Base-by-base conservation (phyloP, 768 basidiomycete genomes). In the Serendipita sp. region DNA sequence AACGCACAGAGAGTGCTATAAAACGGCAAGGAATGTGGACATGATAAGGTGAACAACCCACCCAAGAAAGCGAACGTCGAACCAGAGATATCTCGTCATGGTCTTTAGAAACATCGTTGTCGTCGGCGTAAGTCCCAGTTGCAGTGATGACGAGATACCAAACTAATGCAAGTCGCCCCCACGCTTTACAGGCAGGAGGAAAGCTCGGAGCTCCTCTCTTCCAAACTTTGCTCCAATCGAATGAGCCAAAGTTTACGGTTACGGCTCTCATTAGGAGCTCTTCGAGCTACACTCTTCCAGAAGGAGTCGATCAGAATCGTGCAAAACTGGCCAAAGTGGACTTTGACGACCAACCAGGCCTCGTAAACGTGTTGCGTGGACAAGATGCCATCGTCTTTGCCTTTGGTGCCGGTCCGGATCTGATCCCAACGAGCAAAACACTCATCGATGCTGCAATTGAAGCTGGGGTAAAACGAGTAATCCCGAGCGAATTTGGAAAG, bases 401-500 rank as follows among this genome's bases (percentile, higher is more conserved):
- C 11, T 38, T 34, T 10, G 18, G 5, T n/a, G 56, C 36, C 2
- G 34, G 35, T 3, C 30, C 18, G 0, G 56, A 60, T 28, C n/a
- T 60, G 18, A 8, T 30, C n/a, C n/a, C 56, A 23, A 60, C 56
- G 18, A 60, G 28, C 16, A 60, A 60, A 35, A 30, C 56, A 34
- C 10, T 60, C 56, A 28, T 60, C 36, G 56, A 60, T 23, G 56
- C 56, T 32, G 56, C 56, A 11, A 60, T 60, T 18, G 56, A 60
- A 60, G 56, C 56, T 10, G 56, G 56, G 11, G 56, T 60, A 11
- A 36, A 60, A 35, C 28, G 28, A n/a, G 34, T 60, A 8, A 60
- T 60, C n/a, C 56, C 56, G 10, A 60, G 28, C 56, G 56, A 60
- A 10, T 60, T 34, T 60, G 56, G 56, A 60, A 28, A 35, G 56